Evolutionary conservation across 257 asterid species (phyloP).

Genomic region (Datura wrightii): DNA sequence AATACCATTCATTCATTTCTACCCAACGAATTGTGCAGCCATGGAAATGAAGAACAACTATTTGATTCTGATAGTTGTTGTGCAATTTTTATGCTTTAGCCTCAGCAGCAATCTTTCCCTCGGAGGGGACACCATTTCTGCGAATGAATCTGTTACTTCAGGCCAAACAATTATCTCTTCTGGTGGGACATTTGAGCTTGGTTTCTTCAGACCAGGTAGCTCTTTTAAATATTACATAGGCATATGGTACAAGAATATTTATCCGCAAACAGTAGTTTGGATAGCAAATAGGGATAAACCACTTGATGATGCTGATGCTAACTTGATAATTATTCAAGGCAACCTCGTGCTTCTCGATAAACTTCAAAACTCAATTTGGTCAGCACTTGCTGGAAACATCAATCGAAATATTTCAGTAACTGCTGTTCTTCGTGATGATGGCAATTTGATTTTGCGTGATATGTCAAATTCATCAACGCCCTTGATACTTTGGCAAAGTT

Average conservation of each 20-base stretch:
- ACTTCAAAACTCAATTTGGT: neutral
- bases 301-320: neutral
- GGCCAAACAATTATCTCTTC: constrained; percentile 45
- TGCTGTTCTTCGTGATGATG: neutral
- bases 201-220: constrained; percentile 46
- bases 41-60: constrained; percentile 14
- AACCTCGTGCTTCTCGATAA: neutral
- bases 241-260: neutral
- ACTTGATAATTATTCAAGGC: neutral
- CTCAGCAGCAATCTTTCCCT: constrained; percentile 27
- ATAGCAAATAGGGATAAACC: neutral
- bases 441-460: constrained; percentile 25
- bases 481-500: constrained; percentile 17
- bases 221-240: constrained; percentile 44
- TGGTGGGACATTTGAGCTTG: constrained; percentile 45
- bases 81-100: constrained; percentile 29
- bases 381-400: neutral
- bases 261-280: neutral
- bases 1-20: neutral
- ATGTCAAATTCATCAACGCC: neutral
- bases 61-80: neutral
- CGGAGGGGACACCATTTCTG: constrained; percentile 45
- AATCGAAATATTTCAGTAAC: neutral
- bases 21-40: neutral
- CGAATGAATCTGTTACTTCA: constrained; percentile 43